Percentiles rank a stretch among this genome's conserved stretches.
Evolutionary conservation across 768 basidiomycete genomes (phyloP).

Genomic region (Daedaleopsis nitida): DNA sequence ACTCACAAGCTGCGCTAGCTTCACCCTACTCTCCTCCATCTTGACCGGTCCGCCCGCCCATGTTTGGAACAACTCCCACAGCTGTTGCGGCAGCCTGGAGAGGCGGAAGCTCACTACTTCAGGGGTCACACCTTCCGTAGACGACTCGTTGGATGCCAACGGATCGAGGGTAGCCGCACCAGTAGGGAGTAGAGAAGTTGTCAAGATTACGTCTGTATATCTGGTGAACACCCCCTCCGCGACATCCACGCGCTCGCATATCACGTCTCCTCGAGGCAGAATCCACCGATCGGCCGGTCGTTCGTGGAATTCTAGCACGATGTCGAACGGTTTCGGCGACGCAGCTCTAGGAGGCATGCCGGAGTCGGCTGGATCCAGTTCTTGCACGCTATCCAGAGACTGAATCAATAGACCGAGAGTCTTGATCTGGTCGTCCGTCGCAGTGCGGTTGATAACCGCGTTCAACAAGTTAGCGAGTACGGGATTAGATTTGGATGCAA

Average conservation of each 20-base stretch:
- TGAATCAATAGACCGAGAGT: constrained; percentile 75
- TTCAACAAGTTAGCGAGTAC: constrained; percentile 68
- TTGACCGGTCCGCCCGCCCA: constrained; percentile 65
- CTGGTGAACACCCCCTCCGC: background rate
- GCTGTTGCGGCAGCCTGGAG: constrained; percentile 44
- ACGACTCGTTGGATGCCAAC: background rate
- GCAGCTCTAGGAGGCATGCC: constrained; percentile 1
- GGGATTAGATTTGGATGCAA: constrained; percentile 66
- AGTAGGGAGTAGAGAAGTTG: constrained; percentile 47
- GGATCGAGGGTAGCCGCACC: constrained; percentile 9
- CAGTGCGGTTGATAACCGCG: constrained; percentile 61
- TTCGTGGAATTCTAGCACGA: constrained; percentile 74
- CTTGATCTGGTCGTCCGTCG: constrained; percentile 65
- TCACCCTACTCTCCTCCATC: constrained; percentile 49
- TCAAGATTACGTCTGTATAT: constrained; percentile 17
- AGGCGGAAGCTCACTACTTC: constrained; percentile 51
- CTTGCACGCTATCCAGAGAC: constrained; percentile 47
- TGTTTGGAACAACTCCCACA: constrained; percentile 60
- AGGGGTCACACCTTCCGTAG: constrained; percentile 19
- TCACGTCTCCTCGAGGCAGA: constrained; percentile 60
- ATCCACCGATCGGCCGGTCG: constrained; percentile 63
- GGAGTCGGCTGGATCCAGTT: background rate
- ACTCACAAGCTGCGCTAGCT: constrained; percentile 50
- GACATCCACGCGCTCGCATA: constrained; percentile 44
- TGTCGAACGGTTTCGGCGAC: constrained; percentile 62